Conservation (phyloP, 2,329 filamentous ascomycete genomes). For the Neodidymelliopsis sp. region DNA sequence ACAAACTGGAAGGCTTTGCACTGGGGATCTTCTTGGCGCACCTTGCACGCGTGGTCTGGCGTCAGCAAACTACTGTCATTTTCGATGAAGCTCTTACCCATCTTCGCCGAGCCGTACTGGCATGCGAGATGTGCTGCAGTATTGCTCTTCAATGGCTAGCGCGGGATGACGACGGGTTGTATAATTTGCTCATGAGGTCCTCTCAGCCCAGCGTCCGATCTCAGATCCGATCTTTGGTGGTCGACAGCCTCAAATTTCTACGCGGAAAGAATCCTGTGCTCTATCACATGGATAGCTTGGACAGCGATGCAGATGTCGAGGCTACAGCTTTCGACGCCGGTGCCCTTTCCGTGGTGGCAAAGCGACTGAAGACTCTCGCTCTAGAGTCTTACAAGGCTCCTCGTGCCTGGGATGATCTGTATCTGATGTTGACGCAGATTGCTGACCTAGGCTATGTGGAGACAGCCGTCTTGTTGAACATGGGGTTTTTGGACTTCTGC, state of each 20-base stretch:
- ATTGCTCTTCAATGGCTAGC: constrained; percentile 69
- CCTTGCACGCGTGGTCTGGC: constrained; percentile 76
- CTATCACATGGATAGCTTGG: constrained; percentile 35
- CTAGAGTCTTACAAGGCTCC: constrained; percentile 30
- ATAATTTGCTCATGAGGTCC: constrained; percentile 63
- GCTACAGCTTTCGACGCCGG: constrained; percentile 20
- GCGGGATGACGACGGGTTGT: constrained; percentile 63
- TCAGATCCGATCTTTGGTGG: constrained; percentile 37
- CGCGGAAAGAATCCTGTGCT: constrained; percentile 42
- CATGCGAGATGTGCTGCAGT: constrained; percentile 61
- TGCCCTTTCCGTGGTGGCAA: constrained; percentile 26
- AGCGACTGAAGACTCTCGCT: constrained; percentile 31
- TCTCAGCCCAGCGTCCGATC: constrained; percentile 39
- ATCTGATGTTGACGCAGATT: constrained; percentile 40
- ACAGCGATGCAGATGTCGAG: constrained; percentile 40
- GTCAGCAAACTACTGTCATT: constrained; percentile 72
- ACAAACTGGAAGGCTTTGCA: constrained; percentile 56
- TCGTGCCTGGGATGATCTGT: constrained; percentile 49
- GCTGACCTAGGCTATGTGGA: constrained; percentile 40
- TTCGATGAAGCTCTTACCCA: constrained; percentile 64
- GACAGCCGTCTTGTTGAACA: constrained; percentile 35
- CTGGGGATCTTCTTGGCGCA: constrained; percentile 68
- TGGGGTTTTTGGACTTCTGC: constrained; percentile 39
- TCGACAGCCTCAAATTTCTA: constrained; percentile 41
- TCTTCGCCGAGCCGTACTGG: constrained; percentile 62